Conservation (phyloP, 2,329 filamentous ascomycete genomes). For the Nemania sp. region DNA sequence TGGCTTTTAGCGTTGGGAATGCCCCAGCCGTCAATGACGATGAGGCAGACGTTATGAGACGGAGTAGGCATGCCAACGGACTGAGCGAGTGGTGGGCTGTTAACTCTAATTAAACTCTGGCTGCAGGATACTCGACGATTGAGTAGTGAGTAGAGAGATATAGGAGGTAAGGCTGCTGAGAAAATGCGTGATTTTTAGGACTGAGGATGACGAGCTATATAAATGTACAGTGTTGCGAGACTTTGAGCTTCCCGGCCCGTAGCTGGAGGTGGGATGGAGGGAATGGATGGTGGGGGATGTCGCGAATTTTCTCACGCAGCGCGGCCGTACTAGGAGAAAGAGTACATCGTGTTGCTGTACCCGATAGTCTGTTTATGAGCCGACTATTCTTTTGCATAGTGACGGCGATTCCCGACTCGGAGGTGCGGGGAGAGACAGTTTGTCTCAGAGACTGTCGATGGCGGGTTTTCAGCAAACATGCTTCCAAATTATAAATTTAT, state of each 20-base stretch:
- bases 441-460: no score
- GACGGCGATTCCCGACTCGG: neutral
- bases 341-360: no score
- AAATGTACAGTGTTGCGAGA: constrained; percentile 25
- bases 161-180: constrained; percentile 1
- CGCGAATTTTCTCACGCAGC: constrained; percentile 22
- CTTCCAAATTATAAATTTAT: no score
- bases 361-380: no score
- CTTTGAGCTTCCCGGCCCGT: constrained; percentile 37
- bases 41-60: constrained; percentile 64
- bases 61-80: constrained; percentile 54
- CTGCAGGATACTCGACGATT: neutral
- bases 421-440: no score
- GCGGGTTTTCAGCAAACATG: no score
- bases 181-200: constrained; percentile 41
- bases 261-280: constrained; percentile 26
- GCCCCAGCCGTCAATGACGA: constrained; percentile 99
- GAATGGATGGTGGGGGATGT: constrained; percentile 30
- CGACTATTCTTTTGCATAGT: neutral
- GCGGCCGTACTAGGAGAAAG: no score
- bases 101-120: constrained; percentile 1
- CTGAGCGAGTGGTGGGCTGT: no score
- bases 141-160: neutral
- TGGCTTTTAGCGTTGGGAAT: constrained; percentile 80
- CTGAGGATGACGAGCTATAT: constrained; percentile 13